Base-by-base conservation (phyloP, 164 flowering plant species). In the Annona squamosa region DNA sequence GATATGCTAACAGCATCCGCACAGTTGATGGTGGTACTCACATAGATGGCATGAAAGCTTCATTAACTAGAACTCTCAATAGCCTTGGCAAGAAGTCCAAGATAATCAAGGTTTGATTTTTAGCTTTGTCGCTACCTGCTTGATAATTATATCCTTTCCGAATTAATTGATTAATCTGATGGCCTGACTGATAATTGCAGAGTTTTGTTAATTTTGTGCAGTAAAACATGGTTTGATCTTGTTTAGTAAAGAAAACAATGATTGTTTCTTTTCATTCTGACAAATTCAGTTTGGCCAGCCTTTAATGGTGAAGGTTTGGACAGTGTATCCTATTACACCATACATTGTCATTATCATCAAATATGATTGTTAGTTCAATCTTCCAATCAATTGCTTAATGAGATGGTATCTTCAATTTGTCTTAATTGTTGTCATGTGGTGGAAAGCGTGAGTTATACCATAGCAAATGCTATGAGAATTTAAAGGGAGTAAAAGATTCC, bases 11-110 rank as follows among this genome's bases (percentile, higher is more conserved):
- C 79, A 91, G 99, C 87, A 90, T 96, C 76, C 89, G 98, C 3
- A 96, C 98, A 56, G 72, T 90, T 83, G 99, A 96, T 85, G 99
- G 99, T 81, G 99, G 99, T 68, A 96, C 97, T 43, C 99, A 96
- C 74, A 91, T 96, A 41, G 99, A 96, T 61, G 99, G 97, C 41
- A 70, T 89, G 72, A 96, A 93, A 84, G 95, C 93, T 74, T 85
- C 99, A 59, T 71, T 96, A 67, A 96, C 98, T 62, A 87, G 95
- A 86, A 96, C 97, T 4, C 82, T 96, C 62, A 90, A 96, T 78
- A 93, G 73, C 77, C 85, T 96, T 59, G 97, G 81, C 19, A 96
- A 93, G 83, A 93, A 89, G 79, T 96, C 97, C 63, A 96, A 90
- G 78, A 64, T 84, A 73, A 85, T 91, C 44, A 96, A 95, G 98